Percentiles rank a stretch among this genome's conserved stretches.
phyloP scores from a whole-genome alignment of 2,329 filamentous ascomycete genomes.

The Venturia oleaginea region DNA sequence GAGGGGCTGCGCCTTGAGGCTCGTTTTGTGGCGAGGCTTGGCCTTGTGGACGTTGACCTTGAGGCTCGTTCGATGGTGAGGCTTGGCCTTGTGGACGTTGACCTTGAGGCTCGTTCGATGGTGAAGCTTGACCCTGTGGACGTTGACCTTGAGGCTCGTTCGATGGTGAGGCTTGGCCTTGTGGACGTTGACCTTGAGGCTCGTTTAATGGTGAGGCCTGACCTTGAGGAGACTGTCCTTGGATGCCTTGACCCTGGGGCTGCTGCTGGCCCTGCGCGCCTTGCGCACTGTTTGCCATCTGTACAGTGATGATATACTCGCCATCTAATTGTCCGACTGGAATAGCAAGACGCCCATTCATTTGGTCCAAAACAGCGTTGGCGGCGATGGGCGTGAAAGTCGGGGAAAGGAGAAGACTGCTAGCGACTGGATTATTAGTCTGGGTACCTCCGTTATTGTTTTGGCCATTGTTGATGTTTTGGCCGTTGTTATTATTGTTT shows the following conservation, averaged over 20 bases:
- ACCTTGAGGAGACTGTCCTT: not conserved
- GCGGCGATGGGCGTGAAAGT: slow-evolving; percentile 29
- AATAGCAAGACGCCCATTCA: slow-evolving; percentile 29
- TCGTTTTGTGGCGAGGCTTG: not conserved
- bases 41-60: not conserved
- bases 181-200: not conserved
- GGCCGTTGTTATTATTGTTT: slow-evolving; percentile 9
- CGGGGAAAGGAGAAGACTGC: slow-evolving; percentile 26
- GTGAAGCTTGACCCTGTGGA: not conserved
- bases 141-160: not conserved
- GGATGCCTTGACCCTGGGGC: too few species aligned
- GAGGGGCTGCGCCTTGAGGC: not conserved
- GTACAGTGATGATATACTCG: slow-evolving; percentile 29
- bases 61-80: not conserved
- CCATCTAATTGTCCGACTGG: slow-evolving; percentile 28
- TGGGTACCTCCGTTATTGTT: not conserved
- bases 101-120: not conserved
- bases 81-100: slow-evolving; percentile 16
- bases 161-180: not conserved
- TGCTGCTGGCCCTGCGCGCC: too few species aligned
- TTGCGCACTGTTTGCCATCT: slow-evolving; percentile 12
- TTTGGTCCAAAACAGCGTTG: slow-evolving; percentile 26
- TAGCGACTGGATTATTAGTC: slow-evolving; percentile 26
- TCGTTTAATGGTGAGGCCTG: not conserved
- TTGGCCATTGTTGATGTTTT: slow-evolving; percentile 4